These are phyloP conservation scores for Nidularia pulvinata DNA, from an alignment of 768 basidiomycete species.

Conservation along the genomic window DNA sequence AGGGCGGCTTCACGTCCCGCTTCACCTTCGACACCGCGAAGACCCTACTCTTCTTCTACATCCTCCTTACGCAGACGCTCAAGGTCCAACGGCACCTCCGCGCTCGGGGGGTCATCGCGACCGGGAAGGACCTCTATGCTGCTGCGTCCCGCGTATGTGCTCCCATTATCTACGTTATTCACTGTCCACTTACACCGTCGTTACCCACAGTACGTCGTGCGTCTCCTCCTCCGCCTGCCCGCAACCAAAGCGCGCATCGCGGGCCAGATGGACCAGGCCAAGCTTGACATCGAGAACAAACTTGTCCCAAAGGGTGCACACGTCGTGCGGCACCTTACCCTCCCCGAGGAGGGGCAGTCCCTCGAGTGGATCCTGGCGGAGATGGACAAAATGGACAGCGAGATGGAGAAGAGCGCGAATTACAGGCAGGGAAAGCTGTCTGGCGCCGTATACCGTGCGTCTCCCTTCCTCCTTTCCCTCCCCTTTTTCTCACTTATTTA, in stretches of 20 bases:
- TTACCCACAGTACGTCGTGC: slow-evolving; percentile 25
- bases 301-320: slow-evolving; percentile 65
- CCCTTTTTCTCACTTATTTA: too few species aligned
- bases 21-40: slow-evolving; percentile 47
- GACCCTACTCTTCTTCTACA: slow-evolving; percentile 57
- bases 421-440: slow-evolving; percentile 79
- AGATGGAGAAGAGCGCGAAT: slow-evolving; percentile 40
- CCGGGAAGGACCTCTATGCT: slow-evolving; percentile 49
- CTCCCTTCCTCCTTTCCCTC: too few species aligned
- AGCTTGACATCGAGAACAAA: slow-evolving; percentile 61
- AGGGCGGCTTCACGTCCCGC: background rate
- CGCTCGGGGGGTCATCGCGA: slow-evolving; percentile 55
- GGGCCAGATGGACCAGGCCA: slow-evolving; percentile 63
- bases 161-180: background rate
- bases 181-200: background rate
- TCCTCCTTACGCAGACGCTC: slow-evolving; percentile 47
- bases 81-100: slow-evolving; percentile 62
- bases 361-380: slow-evolving; percentile 75
- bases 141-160: slow-evolving; percentile 51
- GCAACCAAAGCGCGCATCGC: slow-evolving; percentile 58
- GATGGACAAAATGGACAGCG: slow-evolving; percentile 79
- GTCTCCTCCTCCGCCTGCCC: slow-evolving; percentile 63
- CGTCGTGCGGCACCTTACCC: slow-evolving; percentile 62
- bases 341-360: slow-evolving; percentile 66
- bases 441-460: slow-evolving; percentile 85